Conservation (phyloP, 192 early-diverging fungal species). For the Coemansia sp. region DNA sequence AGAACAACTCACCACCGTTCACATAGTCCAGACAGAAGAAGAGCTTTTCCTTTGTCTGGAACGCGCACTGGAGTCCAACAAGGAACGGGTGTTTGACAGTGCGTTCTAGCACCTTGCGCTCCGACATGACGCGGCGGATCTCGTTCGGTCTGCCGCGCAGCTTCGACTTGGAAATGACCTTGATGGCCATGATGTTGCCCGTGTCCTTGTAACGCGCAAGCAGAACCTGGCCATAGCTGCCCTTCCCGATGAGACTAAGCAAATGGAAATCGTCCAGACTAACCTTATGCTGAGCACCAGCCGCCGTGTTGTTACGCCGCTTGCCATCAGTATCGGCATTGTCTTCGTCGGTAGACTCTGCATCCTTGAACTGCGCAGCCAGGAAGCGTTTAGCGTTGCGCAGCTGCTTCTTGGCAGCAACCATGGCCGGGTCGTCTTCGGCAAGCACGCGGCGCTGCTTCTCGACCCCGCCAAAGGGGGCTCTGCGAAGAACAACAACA, state of each 20-base stretch:
- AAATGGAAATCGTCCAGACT: conserved; percentile 64
- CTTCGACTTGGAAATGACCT: conserved; percentile 69
- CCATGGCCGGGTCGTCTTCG: conserved; percentile 23
- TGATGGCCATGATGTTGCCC: conserved; percentile 65
- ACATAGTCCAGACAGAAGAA: conserved; percentile 76
- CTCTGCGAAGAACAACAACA: conserved; percentile 27
- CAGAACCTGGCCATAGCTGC: conserved; percentile 74
- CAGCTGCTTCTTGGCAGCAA: conserved; percentile 47
- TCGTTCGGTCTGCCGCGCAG: conserved; percentile 65
- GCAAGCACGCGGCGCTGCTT: conserved; percentile 28
- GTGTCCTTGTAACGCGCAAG: conserved; percentile 75
- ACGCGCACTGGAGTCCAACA: conserved; percentile 69
- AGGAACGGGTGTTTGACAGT: conserved; percentile 63
- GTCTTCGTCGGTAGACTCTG: not conserved
- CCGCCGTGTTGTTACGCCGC: conserved; percentile 3
- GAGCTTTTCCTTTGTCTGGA: conserved; percentile 73
- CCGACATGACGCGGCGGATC: conserved; percentile 64
- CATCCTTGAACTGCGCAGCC: not conserved
- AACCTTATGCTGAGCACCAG: conserved; percentile 12
- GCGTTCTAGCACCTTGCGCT: conserved; percentile 61
- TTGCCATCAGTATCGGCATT: conserved; percentile 5
- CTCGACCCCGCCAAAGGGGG: conserved; percentile 36
- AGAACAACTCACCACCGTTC: conserved; percentile 74
- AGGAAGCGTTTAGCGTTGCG: conserved; percentile 15
- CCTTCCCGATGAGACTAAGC: conserved; percentile 76